Evolutionary conservation across 345 rosid genomes (phyloP).

Genomic region (Lumnitzera littorea): DNA sequence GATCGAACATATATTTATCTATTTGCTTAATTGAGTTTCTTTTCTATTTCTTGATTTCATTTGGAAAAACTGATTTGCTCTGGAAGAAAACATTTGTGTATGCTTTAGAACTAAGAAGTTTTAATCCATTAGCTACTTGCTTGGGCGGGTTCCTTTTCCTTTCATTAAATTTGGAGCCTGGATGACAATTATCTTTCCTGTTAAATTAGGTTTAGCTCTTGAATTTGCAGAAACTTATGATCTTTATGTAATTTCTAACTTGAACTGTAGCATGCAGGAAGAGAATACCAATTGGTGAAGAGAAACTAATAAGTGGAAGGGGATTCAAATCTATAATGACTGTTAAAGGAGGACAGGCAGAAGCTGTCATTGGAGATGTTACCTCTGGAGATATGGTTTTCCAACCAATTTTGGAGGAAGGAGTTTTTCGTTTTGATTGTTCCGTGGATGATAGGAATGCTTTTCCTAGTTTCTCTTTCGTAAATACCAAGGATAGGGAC

Average conservation of each 20-base stretch:
- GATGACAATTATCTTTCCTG: no score
- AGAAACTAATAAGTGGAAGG: neutral
- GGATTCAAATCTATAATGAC: conserved; percentile 29
- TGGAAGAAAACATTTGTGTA: no score
- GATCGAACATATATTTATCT: no score
- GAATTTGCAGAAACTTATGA: no score
- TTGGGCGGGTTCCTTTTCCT: no score
- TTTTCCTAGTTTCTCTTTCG: conserved; percentile 66
- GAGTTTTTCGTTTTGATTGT: conserved; percentile 75
- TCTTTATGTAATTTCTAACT: neutral
- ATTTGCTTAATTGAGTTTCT: no score
- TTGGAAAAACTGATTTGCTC: no score
- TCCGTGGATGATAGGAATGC: conserved; percentile 43
- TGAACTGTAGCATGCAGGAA: conserved; percentile 30
- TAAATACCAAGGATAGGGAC: conserved; percentile 43
- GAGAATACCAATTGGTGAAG: conserved; percentile 4
- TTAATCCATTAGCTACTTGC: no score
- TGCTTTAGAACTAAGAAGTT: no score
- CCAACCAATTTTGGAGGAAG: conserved; percentile 63
- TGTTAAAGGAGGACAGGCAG: conserved; percentile 19
- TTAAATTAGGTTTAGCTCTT: no score
- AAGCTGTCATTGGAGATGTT: conserved; percentile 21
- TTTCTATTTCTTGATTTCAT: no score
- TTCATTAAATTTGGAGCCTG: no score
- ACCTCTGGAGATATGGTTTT: conserved; percentile 47